A percentile compares a stretch with the other conserved stretches of the same genome.
These are phyloP conservation scores for Penicillium coffeae DNA, from an alignment of 495 filamentous ascomycete species.

Conservation along the genomic window DNA sequence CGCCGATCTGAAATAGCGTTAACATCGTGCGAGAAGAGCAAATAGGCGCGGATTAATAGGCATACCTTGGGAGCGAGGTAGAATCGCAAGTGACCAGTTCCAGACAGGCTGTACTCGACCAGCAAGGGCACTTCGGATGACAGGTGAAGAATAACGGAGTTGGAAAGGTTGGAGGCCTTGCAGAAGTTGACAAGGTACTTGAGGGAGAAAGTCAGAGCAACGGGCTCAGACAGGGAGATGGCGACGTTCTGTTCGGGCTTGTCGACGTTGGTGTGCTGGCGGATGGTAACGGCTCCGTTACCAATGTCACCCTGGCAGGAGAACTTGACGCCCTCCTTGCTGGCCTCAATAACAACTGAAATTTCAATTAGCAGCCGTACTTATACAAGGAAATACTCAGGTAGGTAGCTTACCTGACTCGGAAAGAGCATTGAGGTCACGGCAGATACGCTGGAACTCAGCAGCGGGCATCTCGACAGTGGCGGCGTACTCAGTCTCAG, in stretches of 20 bases:
- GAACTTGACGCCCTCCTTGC: constrained; percentile 97
- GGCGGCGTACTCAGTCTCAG: constrained; percentile 95
- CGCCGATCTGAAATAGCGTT: constrained; percentile 64
- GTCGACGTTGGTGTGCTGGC: constrained; percentile 84
- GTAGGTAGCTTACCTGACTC: constrained; percentile 75
- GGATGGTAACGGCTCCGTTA: constrained; percentile 86
- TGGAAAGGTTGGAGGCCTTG: constrained; percentile 86
- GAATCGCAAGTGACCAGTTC: constrained; percentile 88
- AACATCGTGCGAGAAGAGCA: neutral
- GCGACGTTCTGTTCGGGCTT: constrained; percentile 83
- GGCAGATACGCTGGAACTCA: constrained; percentile 94
- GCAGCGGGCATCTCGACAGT: constrained; percentile 81
- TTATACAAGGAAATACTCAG: neutral
- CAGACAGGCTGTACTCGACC: constrained; percentile 78
- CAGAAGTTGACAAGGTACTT: constrained; percentile 99
- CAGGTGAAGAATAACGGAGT: constrained; percentile 81
- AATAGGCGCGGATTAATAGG: constrained; percentile 7
- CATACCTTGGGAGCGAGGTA: constrained; percentile 95
- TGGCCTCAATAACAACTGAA: constrained; percentile 88
- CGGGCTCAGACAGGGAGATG: constrained; percentile 88
- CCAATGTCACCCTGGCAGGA: constrained; percentile 92
- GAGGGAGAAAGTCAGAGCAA: constrained; percentile 94
- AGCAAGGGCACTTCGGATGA: constrained; percentile 95
- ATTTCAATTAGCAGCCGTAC: neutral
- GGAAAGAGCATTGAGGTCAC: constrained; percentile 83